Evolutionary conservation across 345 rosid genomes (phyloP).

Genomic region (Hirschfeldia incana): DNA sequence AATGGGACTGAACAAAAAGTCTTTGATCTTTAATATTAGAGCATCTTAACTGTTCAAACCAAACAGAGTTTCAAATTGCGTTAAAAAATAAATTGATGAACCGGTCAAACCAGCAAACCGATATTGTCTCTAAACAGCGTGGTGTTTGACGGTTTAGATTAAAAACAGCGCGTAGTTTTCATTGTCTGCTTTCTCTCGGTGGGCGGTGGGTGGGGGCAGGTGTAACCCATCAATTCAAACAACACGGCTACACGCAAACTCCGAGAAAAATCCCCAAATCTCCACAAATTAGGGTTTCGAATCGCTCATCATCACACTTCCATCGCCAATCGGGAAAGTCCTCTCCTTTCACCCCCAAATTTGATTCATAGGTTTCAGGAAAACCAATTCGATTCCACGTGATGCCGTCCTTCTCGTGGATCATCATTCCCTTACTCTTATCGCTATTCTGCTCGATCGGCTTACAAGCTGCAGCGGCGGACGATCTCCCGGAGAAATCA

Average conservation of each 20-base stretch:
- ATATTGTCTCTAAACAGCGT: not conserved
- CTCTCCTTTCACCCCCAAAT: not conserved
- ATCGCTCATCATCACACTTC: not conserved
- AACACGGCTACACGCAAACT: slow-evolving; percentile 12
- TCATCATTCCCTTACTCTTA: slow-evolving; percentile 11
- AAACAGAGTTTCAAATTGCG: not conserved
- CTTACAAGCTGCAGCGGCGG: slow-evolving; percentile 42
- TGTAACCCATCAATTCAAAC: slow-evolving; percentile 19
- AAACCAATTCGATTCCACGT: not conserved
- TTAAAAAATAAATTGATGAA: not conserved
- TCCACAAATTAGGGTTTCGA: slow-evolving; percentile 29
- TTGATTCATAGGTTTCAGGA: not conserved
- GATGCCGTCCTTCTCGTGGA: slow-evolving; percentile 26
- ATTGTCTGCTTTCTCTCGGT: not conserved
- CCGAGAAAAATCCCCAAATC: slow-evolving; percentile 28
- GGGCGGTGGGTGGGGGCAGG: not conserved
- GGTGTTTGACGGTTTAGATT: not conserved
- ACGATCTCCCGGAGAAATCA: slow-evolving; percentile 16
- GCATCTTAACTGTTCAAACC: not conserved
- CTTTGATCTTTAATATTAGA: not conserved
- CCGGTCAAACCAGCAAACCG: not conserved
- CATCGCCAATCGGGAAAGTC: not conserved
- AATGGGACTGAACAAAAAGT: not conserved
- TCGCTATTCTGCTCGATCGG: slow-evolving; percentile 29
- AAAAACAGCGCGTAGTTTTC: slow-evolving; percentile 9